Percentiles rank a stretch among this genome's conserved stretches.
Conservation (phyloP, 805 yeast species). For the Teunomyces pallodes region DNA sequence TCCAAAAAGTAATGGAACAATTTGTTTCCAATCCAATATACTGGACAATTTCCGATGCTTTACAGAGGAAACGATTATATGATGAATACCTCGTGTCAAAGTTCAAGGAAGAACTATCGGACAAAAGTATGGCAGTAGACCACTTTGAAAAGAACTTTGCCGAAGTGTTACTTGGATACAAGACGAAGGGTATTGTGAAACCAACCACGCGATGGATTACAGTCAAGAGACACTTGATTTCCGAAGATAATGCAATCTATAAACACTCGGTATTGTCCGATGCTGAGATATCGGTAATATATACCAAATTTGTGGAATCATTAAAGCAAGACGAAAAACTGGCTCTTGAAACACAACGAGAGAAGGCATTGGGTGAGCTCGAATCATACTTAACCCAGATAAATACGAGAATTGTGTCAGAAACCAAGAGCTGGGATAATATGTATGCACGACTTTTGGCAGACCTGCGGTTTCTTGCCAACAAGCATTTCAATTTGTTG, state of each 20-base stretch:
- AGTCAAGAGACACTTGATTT: slow-evolving; percentile 44
- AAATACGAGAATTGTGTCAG: slow-evolving; percentile 25
- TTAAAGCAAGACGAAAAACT: slow-evolving; percentile 32
- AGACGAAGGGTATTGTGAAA: slow-evolving; percentile 36
- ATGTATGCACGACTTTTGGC: slow-evolving; percentile 32
- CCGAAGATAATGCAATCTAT: slow-evolving; percentile 65
- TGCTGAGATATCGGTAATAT: slow-evolving; percentile 52
- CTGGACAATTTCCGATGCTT: slow-evolving; percentile 64
- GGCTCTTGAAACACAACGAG: slow-evolving; percentile 25
- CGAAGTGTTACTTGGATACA: slow-evolving; percentile 41
- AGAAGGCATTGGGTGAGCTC: slow-evolving; percentile 53
- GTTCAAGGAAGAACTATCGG: slow-evolving; percentile 48
- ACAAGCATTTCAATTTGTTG: slow-evolving; percentile 51
- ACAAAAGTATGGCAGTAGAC: slow-evolving; percentile 52
- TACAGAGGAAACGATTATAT: slow-evolving; percentile 57
- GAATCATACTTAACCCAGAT: slow-evolving; percentile 46
- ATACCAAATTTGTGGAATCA: slow-evolving; percentile 45
- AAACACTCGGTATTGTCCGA: slow-evolving; percentile 60
- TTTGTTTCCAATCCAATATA: slow-evolving; percentile 61
- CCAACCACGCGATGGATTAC: slow-evolving; percentile 66
- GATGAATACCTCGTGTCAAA: slow-evolving; percentile 55
- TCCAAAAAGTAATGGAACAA: slow-evolving; percentile 58
- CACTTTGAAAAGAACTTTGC: slow-evolving; percentile 55
- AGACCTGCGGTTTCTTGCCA: slow-evolving; percentile 57
- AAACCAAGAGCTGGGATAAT: slow-evolving; percentile 36